phyloP scores from a whole-genome alignment of 768 basidiomycete species.

The Mycena capillaripes region DNA sequence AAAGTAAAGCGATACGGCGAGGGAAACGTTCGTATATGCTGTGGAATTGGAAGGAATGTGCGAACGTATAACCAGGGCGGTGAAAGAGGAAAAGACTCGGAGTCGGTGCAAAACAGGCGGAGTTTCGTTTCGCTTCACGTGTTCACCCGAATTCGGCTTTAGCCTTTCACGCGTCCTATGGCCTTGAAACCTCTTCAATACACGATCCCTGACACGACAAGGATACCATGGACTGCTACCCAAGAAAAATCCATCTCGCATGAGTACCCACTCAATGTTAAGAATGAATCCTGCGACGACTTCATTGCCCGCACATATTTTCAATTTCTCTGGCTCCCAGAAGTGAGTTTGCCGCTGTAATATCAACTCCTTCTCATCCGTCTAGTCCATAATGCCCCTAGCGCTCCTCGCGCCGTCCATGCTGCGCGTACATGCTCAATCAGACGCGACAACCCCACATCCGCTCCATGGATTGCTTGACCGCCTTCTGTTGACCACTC shows the following conservation, averaged over 20 bases:
- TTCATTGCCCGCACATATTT: constrained; percentile 76
- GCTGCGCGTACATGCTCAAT: constrained; percentile 61
- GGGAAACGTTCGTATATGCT: constrained; percentile 6
- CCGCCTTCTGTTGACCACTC: constrained; percentile 74
- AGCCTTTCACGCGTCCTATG: constrained; percentile 24
- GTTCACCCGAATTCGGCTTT: too few relatives aligned
- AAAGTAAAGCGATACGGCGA: not conserved
- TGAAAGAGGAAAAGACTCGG: too few relatives aligned
- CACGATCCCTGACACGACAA: not conserved
- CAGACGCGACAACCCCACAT: constrained; percentile 51
- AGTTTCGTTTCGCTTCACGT: too few relatives aligned
- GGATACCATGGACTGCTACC: constrained; percentile 61
- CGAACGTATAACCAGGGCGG: constrained; percentile 1
- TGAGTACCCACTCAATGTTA: constrained; percentile 68
- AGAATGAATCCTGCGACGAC: constrained; percentile 66
- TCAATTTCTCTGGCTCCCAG: constrained; percentile 85
- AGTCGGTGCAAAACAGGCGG: too few relatives aligned
- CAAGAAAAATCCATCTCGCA: constrained; percentile 77
- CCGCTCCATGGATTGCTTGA: constrained; percentile 72
- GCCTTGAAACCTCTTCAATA: constrained; percentile 22
- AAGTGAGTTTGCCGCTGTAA: constrained; percentile 55
- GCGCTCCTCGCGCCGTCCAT: constrained; percentile 68
- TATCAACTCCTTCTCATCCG: constrained; percentile 19
- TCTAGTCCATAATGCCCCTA: constrained; percentile 82
- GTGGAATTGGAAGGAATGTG: constrained; percentile 1